Evolutionary conservation across 1,139 yeast genomes (phyloP).

Genomic region (Zygoascus meyerae): DNA sequence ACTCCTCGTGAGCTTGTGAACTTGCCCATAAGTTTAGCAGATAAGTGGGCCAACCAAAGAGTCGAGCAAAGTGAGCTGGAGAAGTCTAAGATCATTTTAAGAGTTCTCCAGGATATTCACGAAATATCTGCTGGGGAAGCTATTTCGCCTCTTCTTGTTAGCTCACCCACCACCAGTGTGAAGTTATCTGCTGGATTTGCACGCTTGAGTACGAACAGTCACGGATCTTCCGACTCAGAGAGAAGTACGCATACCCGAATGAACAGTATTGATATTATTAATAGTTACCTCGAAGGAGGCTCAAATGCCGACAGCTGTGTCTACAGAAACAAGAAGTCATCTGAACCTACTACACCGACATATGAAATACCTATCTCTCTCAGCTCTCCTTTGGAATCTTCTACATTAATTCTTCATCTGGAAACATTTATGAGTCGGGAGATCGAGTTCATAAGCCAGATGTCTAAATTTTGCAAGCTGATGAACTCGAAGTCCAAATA

Average conservation of each 20-base stretch:
- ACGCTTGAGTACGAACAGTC: neutral
- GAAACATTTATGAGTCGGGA: constrained; percentile 23
- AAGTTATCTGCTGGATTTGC: neutral
- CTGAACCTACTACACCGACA: constrained; percentile 4
- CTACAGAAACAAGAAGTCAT: constrained; percentile 3
- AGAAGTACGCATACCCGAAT: constrained; percentile 13
- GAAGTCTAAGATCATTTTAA: constrained; percentile 21
- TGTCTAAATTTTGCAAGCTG: constrained; percentile 21
- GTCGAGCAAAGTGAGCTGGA: constrained; percentile 20
- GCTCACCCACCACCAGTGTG: neutral
- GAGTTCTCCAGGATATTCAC: constrained; percentile 24
- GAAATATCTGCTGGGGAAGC: constrained; percentile 19
- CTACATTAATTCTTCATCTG: constrained; percentile 8
- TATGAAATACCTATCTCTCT: neutral
- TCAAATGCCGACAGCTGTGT: neutral
- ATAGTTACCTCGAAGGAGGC: constrained; percentile 19
- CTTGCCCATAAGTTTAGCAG: constrained; percentile 14
- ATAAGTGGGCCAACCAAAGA: constrained; percentile 22
- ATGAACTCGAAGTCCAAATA: constrained; percentile 13
- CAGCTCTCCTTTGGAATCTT: neutral
- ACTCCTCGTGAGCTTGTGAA: neutral
- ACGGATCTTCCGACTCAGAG: neutral
- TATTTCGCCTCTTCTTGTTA: neutral
- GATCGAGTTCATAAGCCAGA: constrained; percentile 17
- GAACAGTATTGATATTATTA: constrained; percentile 21